phyloP scores from a whole-genome alignment of 768 basidiomycete genomes.

The Mycena vulgaris region DNA sequence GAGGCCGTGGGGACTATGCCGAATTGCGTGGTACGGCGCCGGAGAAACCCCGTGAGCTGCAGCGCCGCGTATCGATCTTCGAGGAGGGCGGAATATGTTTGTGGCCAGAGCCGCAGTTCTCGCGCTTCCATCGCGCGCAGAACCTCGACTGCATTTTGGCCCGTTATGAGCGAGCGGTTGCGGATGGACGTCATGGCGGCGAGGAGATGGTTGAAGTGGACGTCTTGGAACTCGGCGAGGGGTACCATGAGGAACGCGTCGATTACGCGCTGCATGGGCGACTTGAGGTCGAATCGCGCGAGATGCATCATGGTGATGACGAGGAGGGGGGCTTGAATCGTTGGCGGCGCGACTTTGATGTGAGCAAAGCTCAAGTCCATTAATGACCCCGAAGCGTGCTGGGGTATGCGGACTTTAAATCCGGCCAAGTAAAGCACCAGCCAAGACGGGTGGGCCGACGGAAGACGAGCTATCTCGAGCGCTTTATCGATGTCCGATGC shows the following conservation, averaged over 20 bases:
- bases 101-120: slow-evolving; percentile 55
- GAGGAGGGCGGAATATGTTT: slow-evolving; percentile 63
- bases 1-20: slow-evolving; percentile 55
- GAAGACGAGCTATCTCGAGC: background rate
- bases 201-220: slow-evolving; percentile 69
- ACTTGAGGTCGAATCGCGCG: slow-evolving; percentile 63
- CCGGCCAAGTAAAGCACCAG: slow-evolving; percentile 65
- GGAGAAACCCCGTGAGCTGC: slow-evolving; percentile 65
- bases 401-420: slow-evolving; percentile 61
- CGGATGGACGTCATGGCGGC: slow-evolving; percentile 63
- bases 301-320: slow-evolving; percentile 65
- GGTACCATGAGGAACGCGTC: slow-evolving; percentile 57
- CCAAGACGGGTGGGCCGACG: slow-evolving; percentile 63
- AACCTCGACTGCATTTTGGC: slow-evolving; percentile 57
- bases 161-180: slow-evolving; percentile 55
- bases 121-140: slow-evolving; percentile 65
- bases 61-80: slow-evolving; percentile 66
- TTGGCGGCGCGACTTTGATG: slow-evolving; percentile 48
- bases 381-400: slow-evolving; percentile 61
- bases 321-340: slow-evolving; percentile 60
- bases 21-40: slow-evolving; percentile 57
- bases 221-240: slow-evolving; percentile 43
- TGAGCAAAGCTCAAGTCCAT: slow-evolving; percentile 61
- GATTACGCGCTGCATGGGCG: slow-evolving; percentile 62
- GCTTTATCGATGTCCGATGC: slow-evolving; percentile 51